phyloP scores from a whole-genome alignment of 176 grass and related monocot species.

The Eragrostis curvula region DNA sequence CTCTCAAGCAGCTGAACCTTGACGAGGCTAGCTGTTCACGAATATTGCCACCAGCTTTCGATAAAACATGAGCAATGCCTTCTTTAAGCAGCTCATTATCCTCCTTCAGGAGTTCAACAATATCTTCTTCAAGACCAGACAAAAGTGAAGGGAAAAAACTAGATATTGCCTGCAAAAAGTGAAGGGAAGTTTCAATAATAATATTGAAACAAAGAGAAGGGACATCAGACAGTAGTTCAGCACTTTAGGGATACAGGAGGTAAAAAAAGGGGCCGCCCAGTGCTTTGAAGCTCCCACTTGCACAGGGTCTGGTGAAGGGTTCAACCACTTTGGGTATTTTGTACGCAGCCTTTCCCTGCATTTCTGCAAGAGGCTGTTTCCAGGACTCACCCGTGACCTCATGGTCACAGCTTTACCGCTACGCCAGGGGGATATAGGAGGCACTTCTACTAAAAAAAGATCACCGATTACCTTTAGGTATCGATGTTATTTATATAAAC shows the following conservation, averaged over 20 bases:
- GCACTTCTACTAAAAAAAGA: not conserved
- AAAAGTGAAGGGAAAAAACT: slow-evolving; percentile 84
- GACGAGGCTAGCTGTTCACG: slow-evolving; percentile 84
- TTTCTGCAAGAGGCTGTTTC: too few relatives aligned
- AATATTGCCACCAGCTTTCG: slow-evolving; percentile 95
- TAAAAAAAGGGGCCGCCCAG: too few relatives aligned
- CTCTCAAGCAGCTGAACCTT: slow-evolving; percentile 66
- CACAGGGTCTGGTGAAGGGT: too few relatives aligned
- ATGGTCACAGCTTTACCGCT: too few relatives aligned
- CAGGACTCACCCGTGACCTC: too few relatives aligned
- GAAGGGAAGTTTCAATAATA: slow-evolving; percentile 27
- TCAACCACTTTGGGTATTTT: too few relatives aligned
- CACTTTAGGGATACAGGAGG: not conserved
- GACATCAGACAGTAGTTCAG: not conserved
- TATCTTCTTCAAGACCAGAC: slow-evolving; percentile 80
- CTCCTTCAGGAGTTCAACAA: slow-evolving; percentile 89
- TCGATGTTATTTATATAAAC: not conserved
- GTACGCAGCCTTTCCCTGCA: too few relatives aligned
- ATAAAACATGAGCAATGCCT: slow-evolving; percentile 96
- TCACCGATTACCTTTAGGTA: not conserved
- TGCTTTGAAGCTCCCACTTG: too few relatives aligned
- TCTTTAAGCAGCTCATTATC: slow-evolving; percentile 96
- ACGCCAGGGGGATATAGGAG: not conserved
- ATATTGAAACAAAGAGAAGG: not conserved
- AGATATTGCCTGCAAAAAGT: slow-evolving; percentile 60